Evolutionary conservation across 2,329 filamentous ascomycete genomes (phyloP).

Genomic region (Penicillium glabrum): DNA sequence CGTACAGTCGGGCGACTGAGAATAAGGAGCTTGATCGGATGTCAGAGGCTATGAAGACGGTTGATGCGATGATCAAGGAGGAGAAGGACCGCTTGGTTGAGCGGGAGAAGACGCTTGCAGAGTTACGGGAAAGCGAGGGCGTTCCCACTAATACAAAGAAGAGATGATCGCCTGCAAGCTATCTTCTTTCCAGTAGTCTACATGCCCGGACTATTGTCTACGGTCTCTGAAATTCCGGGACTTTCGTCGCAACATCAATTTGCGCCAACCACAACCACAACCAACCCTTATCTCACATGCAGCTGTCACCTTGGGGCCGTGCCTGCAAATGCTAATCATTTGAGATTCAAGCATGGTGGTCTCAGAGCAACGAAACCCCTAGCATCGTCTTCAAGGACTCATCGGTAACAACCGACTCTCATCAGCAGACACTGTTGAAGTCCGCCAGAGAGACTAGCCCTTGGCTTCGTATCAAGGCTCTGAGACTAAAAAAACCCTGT

Average conservation of each 20-base stretch:
- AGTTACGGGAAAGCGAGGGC: slow-evolving; percentile 47
- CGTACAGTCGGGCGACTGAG: slow-evolving; percentile 73
- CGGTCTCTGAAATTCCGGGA: neutral
- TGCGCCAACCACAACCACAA: neutral
- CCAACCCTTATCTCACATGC: neutral
- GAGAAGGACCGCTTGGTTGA: slow-evolving; percentile 63
- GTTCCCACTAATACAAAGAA: slow-evolving; percentile 42
- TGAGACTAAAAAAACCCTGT: neutral
- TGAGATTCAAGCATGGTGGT: neutral
- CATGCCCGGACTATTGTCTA: neutral
- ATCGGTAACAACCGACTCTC: neutral
- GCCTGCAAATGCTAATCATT: neutral
- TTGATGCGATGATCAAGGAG: slow-evolving; percentile 61
- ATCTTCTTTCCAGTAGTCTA: neutral
- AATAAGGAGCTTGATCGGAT: slow-evolving; percentile 65
- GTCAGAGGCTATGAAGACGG: slow-evolving; percentile 58
- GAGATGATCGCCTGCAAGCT: slow-evolving; percentile 28
- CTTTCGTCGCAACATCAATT: neutral
- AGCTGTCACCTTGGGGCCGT: neutral
- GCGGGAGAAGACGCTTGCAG: slow-evolving; percentile 62
- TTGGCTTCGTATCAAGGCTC: neutral
- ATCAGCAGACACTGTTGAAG: neutral
- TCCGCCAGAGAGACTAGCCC: neutral
- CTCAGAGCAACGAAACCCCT: neutral
- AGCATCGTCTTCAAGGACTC: neutral